A percentile compares a stretch with the other conserved stretches of the same genome.
These are phyloP conservation scores for Phytophthora hybrid DNA, from an alignment of 352 stramenopile species.

Conservation along the genomic window DNA sequence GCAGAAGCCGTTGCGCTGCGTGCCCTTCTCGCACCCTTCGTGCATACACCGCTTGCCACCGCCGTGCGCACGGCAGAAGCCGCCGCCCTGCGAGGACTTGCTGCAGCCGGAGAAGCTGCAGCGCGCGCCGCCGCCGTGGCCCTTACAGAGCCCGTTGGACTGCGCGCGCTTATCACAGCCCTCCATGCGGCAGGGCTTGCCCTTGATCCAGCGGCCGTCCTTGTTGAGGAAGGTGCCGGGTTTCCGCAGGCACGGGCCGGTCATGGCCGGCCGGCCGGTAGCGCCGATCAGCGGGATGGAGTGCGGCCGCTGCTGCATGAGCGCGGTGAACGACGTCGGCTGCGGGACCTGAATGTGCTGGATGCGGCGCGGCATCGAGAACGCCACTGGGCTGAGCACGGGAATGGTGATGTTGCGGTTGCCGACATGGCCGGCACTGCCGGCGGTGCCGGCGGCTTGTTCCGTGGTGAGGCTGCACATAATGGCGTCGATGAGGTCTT, in stretches of 20 bases:
- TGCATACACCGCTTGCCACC: conserved; percentile 84
- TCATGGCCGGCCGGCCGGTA: conserved; percentile 31
- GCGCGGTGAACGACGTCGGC: conserved; percentile 34
- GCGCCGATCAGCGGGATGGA: conserved; percentile 10
- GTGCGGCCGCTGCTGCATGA: conserved; percentile 41
- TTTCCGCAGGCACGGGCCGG: conserved; percentile 62
- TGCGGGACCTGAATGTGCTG: conserved; percentile 26
- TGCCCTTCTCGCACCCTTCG: conserved; percentile 80
- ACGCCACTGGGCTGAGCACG: conserved; percentile 18
- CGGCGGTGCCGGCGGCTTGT: conserved; percentile 6
- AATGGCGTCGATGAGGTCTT: conserved; percentile 83
- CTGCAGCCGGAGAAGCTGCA: conserved; percentile 78
- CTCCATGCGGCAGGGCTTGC: conserved; percentile 80
- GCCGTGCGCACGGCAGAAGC: conserved; percentile 79
- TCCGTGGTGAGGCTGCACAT: conserved; percentile 78
- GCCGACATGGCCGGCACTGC: conserved; percentile 2
- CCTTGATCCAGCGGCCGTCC: conserved; percentile 90
- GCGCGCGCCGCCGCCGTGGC: conserved; percentile 80
- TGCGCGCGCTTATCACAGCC: conserved; percentile 82
- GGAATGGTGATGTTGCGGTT: conserved; percentile 11
- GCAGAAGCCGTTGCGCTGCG: conserved; percentile 84
- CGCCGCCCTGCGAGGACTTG: conserved; percentile 80
- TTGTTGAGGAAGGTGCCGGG: conserved; percentile 90
- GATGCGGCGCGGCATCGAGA: conserved; percentile 29
- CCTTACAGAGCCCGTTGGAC: conserved; percentile 84